Evolutionary conservation across 2,329 filamentous ascomycete species (phyloP).

Genomic region (Fusarium sp.): DNA sequence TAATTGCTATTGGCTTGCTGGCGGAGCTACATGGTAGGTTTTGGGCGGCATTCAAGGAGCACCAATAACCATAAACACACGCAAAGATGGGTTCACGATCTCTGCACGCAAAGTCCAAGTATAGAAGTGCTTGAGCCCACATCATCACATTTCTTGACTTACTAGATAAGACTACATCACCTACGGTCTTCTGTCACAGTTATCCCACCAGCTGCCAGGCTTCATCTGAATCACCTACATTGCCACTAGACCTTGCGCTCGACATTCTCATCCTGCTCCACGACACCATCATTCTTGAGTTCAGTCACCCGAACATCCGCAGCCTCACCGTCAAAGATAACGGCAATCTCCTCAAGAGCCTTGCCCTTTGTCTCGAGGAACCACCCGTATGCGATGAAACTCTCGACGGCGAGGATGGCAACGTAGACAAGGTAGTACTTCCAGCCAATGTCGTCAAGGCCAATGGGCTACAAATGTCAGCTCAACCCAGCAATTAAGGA

Average conservation of each 20-base stretch:
- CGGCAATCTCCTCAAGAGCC: constrained; percentile 66
- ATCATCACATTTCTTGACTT: neutral
- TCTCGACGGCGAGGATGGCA: constrained; percentile 58
- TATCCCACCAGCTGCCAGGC: too few relatives aligned
- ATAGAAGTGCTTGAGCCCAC: neutral
- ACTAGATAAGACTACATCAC: neutral
- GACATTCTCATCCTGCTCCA: neutral
- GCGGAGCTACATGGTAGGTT: neutral
- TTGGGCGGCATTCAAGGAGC: neutral
- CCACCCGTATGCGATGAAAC: constrained; percentile 54
- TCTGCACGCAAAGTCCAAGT: neutral
- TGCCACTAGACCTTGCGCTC: constrained; percentile 11
- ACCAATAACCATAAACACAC: neutral
- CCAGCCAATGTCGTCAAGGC: constrained; percentile 61
- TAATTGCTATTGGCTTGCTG: neutral
- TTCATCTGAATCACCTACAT: neutral
- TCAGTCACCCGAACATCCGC: constrained; percentile 4
- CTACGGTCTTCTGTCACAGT: neutral
- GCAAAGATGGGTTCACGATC: neutral
- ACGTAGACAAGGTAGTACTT: constrained; percentile 70
- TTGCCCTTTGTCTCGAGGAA: constrained; percentile 65
- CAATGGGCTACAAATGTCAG: constrained; percentile 55
- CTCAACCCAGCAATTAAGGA: neutral
- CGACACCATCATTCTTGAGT: neutral
- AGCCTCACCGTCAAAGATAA: constrained; percentile 55